Evolutionary conservation across 2,329 filamentous ascomycete genomes (phyloP).

Genomic region (Aspergillus phoenicis): DNA sequence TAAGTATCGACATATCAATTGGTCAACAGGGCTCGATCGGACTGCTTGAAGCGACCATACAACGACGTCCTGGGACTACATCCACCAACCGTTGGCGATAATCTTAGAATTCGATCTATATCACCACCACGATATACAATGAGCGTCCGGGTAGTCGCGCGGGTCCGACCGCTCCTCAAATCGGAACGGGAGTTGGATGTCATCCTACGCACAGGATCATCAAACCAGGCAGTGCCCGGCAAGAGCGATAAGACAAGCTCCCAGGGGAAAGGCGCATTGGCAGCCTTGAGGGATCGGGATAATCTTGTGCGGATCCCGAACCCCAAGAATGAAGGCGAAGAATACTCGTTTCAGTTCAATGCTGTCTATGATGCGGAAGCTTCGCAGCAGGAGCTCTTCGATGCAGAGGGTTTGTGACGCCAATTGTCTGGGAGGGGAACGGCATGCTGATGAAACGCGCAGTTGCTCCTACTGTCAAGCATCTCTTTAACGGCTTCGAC

Average conservation of each 20-base stretch:
- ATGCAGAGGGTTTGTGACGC: conserved; percentile 73
- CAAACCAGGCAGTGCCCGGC: conserved; percentile 20
- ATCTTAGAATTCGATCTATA: background rate
- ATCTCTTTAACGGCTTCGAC: conserved; percentile 81
- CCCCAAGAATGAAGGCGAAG: conserved; percentile 86
- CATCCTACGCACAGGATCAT: conserved; percentile 71
- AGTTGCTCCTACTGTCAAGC: conserved; percentile 89
- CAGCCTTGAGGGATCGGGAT: conserved; percentile 55
- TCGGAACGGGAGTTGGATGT: conserved; percentile 84
- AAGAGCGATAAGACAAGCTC: conserved; percentile 32
- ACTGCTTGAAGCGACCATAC: background rate
- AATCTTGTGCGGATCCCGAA: conserved; percentile 85
- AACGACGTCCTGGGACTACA: background rate
- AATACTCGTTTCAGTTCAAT: conserved; percentile 94
- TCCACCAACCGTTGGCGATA: background rate
- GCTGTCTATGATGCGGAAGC: conserved; percentile 81
- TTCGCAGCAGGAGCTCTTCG: conserved; percentile 84
- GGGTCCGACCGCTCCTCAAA: conserved; percentile 84
- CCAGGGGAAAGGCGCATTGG: conserved; percentile 28
- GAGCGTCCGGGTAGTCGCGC: conserved; percentile 80
- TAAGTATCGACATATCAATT: background rate
- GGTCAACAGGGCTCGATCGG: background rate
- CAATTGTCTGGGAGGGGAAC: conserved; percentile 1
- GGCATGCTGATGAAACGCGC: conserved; percentile 25
- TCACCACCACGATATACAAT: conserved; percentile 28